Evolutionary conservation across 2,329 filamentous ascomycete species (phyloP), one percentile per base, ranked within the genome.

Genomic region (Botrytis sinoallii): DNA sequence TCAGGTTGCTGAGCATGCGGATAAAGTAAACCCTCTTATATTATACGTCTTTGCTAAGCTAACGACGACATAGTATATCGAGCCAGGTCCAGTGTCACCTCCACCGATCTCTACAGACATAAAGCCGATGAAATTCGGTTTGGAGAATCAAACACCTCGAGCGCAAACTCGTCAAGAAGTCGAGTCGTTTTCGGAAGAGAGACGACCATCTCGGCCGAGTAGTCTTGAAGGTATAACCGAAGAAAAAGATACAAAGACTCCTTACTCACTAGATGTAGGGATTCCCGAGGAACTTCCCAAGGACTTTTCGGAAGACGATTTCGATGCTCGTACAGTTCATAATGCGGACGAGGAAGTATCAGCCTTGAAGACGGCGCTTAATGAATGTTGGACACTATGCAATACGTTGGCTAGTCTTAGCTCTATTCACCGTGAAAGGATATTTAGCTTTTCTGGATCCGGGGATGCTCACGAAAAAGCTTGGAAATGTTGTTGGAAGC

Each of bases 361-460:
- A 40, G 91, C 92, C 12, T 84, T 97, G n/a, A 89, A 89, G 75
- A 89, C 89, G 44, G 93, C 94, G 3, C 85, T 98, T 25, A 89
- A 92, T 75, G 93, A 97, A 84, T 97, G 94, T 82, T 98, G 95
- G 95, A 97, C 92, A 0, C 85, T 98, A 22, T 98, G 95, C 84
- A 98, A 97, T 80, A 97, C 94, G 0, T 85, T 98, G 46, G 93
- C 94, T 35, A 93, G 89, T 76, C 86, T 97, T 29, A 97, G 94
- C 82, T 95, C 93, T 29, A 92, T 92, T 76, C 93, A 97, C 80
- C 90, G 94, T 42, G 89, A 93, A 77, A 88, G 93, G 32, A 91
- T 94, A 46, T 95, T 96, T 82, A 90, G 89, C 81, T 92, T 88
- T 78, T 91, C 92, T 1, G 91, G 90, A 20, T 91, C 89, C 18